A percentile compares a stretch with the other conserved stretches of the same genome.
Evolutionary conservation across 352 stramenopile genomes (phyloP).

Genomic region (Phytophthora hybrid): DNA sequence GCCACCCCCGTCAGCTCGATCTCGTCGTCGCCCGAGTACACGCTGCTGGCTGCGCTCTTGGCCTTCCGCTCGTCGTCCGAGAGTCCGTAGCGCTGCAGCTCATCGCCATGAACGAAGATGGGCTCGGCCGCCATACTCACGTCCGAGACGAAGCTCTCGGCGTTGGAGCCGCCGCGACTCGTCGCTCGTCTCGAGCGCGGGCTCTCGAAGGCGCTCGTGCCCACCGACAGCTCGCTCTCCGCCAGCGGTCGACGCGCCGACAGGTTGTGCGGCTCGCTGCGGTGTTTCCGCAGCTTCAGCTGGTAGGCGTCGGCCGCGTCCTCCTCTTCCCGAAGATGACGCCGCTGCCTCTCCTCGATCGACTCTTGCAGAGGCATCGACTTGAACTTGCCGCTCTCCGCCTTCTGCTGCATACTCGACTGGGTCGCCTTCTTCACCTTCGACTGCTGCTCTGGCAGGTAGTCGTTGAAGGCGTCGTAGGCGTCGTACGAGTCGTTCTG

Average conservation of each 20-base stretch:
- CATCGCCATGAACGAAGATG: constrained; percentile 44
- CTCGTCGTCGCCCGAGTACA: constrained; percentile 65
- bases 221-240: constrained; percentile 38
- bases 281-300: constrained; percentile 42
- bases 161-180: constrained; percentile 29
- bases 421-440: constrained; percentile 51
- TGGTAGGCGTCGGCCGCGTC: constrained; percentile 23
- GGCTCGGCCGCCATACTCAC: constrained; percentile 45
- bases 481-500: constrained; percentile 38
- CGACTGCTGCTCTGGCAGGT: constrained; percentile 60
- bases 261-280: constrained; percentile 42
- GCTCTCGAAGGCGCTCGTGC: constrained; percentile 33
- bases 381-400: constrained; percentile 53
- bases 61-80: constrained; percentile 57
- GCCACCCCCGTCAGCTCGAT: constrained; percentile 75
- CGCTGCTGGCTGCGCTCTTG: constrained; percentile 38
- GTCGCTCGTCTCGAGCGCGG: constrained; percentile 24
- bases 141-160: constrained; percentile 60
- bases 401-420: constrained; percentile 45
- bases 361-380: constrained; percentile 36
- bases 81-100: constrained; percentile 39
- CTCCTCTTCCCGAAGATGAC: constrained; percentile 15
- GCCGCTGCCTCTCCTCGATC: constrained; percentile 27
- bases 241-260: constrained; percentile 25
- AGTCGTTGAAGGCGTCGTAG: constrained; percentile 85